Evolutionary conservation across 73 alveolate genomes (phyloP), one percentile per base, ranked within the genome.

Genomic region (Uronychia binucleata): DNA sequence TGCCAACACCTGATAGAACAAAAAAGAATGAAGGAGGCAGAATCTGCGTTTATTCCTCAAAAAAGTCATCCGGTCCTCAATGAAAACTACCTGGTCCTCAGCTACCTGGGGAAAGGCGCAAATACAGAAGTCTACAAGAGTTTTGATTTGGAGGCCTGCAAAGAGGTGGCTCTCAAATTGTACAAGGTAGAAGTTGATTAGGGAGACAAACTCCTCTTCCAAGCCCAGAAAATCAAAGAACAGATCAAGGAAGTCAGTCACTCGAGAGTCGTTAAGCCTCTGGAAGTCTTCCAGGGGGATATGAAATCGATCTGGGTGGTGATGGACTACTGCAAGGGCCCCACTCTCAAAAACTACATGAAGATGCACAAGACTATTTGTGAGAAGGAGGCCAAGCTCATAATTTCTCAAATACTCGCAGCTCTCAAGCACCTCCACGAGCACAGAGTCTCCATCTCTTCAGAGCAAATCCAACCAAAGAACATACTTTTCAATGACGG

Each of bases 371-470:
- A 86, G 83, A 78, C 59, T 75, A 88, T 96, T 60, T 91, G 88
- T 81, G 99, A 96, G 89, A 93, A 92, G 82, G 99, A 96, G 88
- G 99, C 98, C n/a, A 96, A 96, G 87, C 85, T 92, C 31, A 91
- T 96, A 30, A 92, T 96, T 27, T 79, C 93, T 26, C 95, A 96
- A 84, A 92, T 96, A 32, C 91, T 96, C 77, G 90, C 90, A 78
- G 97, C 97, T 5, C 83, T 96, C n/a, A 94, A 94, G 89, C 93
- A 96, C 81, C 93, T 96, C 67, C 93, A 92, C 87, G 92, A 92
- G 67, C 94, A 89, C 82, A 92, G 91, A 60, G 92, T 91, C 78
- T 88, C 90, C 85, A 92, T 95, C 46, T 93, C 93, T 19, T 98
- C 93, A 85, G 93, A 95, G 86, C 98, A 95, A 83, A 81, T 95